These are phyloP conservation scores for Camellia oleifera DNA, from an alignment of 179 eudicot genomes.

Conservation along the genomic window DNA sequence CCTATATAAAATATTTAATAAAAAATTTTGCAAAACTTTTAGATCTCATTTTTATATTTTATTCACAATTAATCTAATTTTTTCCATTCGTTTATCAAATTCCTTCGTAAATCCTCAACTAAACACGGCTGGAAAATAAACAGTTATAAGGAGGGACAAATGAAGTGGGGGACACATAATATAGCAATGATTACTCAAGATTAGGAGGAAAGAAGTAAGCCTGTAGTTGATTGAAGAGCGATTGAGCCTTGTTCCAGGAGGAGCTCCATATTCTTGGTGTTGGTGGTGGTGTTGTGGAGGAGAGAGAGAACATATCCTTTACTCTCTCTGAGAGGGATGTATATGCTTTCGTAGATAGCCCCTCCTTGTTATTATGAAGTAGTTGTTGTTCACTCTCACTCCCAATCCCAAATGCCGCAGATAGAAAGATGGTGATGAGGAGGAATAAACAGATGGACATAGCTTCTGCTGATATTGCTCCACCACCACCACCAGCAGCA, in stretches of 20 bases:
- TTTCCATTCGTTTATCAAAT: no score
- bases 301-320: background rate
- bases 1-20: no score
- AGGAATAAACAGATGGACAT: background rate
- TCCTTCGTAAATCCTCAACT: no score
- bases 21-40: no score
- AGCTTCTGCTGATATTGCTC: no score
- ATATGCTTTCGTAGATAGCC: background rate
- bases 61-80: no score
- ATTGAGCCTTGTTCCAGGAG: background rate
- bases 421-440: background rate
- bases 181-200: background rate
- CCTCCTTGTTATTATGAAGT: background rate
- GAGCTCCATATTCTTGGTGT: background rate
- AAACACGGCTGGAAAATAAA: no score
- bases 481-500: no score
- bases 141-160: no score
- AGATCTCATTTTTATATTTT: no score
- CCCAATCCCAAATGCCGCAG: background rate
- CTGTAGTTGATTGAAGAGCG: background rate
- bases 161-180: no score
- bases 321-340: no score
- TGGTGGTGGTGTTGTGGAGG: background rate
- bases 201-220: constrained; percentile 11
- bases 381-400: background rate